Conservation (phyloP, 441 rosid genomes). For the Aleurites moluccanus region DNA sequence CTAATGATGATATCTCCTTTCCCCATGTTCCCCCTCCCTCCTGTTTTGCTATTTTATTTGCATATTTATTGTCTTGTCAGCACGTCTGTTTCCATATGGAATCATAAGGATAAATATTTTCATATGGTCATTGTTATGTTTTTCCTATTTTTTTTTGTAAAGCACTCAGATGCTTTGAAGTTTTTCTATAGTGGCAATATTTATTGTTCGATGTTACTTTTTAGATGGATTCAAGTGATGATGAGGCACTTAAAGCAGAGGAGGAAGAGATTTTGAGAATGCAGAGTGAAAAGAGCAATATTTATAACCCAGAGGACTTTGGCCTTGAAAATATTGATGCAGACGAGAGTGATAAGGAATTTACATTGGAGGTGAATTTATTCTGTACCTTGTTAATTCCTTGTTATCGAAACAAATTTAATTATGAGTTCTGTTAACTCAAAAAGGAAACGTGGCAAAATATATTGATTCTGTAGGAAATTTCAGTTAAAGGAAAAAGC, state of each 20-base stretch:
- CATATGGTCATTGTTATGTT: not conserved
- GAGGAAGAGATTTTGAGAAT: constrained; percentile 59
- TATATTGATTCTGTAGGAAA: constrained; percentile 53
- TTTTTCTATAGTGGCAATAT: constrained; percentile 3
- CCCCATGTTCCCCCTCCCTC: not conserved
- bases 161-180: not conserved
- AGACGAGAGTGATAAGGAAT: constrained; percentile 54
- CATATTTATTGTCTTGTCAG: not conserved
- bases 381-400: constrained; percentile 8
- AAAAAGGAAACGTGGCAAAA: constrained; percentile 4
- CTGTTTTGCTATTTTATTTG: not conserved
- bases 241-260: constrained; percentile 57
- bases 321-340: constrained; percentile 59
- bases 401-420: not conserved
- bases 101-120: not conserved
- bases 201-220: constrained; percentile 24
- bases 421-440: not conserved
- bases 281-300: constrained; percentile 43
- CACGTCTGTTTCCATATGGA: not conserved
- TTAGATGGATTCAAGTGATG: constrained; percentile 69
- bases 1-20: not conserved
- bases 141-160: not conserved
- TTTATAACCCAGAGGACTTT: constrained; percentile 63
- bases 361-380: constrained; percentile 58
- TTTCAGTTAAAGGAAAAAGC: constrained; percentile 35